These are phyloP conservation scores for Apiospora koreana DNA, from an alignment of 2,329 filamentous ascomycete species.

Conservation along the genomic window DNA sequence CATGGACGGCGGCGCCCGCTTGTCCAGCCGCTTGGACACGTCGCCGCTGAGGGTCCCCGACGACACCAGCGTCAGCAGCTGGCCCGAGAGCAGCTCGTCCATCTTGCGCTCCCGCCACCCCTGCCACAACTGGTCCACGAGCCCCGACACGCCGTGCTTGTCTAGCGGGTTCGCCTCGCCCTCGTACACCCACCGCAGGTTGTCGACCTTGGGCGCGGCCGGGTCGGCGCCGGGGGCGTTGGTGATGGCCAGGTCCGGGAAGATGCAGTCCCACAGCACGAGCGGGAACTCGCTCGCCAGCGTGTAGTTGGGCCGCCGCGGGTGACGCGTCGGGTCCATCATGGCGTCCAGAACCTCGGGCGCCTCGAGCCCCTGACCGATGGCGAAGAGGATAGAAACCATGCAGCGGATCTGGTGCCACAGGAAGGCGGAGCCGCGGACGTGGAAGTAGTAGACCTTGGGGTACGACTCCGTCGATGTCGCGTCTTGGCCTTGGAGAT, in stretches of 20 bases:
- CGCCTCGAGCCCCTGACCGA: constrained; percentile 83
- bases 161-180: constrained; percentile 63
- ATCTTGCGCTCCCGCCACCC: constrained; percentile 85
- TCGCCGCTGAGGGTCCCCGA: constrained; percentile 30
- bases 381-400: constrained; percentile 87
- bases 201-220: constrained; percentile 47
- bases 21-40: constrained; percentile 20
- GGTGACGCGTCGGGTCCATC: constrained; percentile 70
- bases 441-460: constrained; percentile 83
- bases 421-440: constrained; percentile 89
- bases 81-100: constrained; percentile 80
- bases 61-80: constrained; percentile 66
- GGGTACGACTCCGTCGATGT: constrained; percentile 35
- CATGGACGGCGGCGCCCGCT: constrained; percentile 18
- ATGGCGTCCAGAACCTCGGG: constrained; percentile 73
- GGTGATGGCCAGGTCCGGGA: constrained; percentile 52
- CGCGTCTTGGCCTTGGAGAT: constrained; percentile 16
- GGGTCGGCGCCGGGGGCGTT: constrained; percentile 26
- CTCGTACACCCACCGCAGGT: constrained; percentile 76
- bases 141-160: constrained; percentile 65
- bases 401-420: constrained; percentile 99
- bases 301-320: constrained; percentile 80
- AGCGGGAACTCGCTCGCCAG: constrained; percentile 90
- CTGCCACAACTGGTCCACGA: constrained; percentile 78
- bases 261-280: constrained; percentile 95